Conservation (phyloP, 306 rosid species). For the Malus sylvestris region DNA sequence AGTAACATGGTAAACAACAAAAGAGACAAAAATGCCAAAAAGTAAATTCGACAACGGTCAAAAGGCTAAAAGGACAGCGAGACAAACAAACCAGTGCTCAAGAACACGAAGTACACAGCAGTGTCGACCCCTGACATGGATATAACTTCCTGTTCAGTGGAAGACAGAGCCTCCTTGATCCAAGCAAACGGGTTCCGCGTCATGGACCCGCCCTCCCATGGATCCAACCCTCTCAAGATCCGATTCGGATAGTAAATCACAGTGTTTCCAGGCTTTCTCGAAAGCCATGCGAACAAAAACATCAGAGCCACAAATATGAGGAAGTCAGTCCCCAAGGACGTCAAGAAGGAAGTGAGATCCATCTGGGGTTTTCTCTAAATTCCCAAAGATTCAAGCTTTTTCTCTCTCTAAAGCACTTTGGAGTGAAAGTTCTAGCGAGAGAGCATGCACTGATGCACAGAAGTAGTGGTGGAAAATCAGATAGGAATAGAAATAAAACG, state of each 20-base stretch:
- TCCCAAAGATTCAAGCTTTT: not conserved
- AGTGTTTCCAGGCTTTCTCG: slow-evolving; percentile 57
- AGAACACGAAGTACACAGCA: slow-evolving; percentile 85
- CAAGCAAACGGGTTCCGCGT: slow-evolving; percentile 70
- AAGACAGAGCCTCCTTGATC: slow-evolving; percentile 59
- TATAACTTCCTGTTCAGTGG: slow-evolving; percentile 66
- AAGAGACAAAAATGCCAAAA: not conserved
- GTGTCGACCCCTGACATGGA: slow-evolving; percentile 78
- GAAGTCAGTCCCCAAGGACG: slow-evolving; percentile 85
- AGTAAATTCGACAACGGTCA: not conserved
- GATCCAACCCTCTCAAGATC: slow-evolving; percentile 70
- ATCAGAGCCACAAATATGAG: slow-evolving; percentile 58
- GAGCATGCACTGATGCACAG: not conserved
- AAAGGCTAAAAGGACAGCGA: not conserved
- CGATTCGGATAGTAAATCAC: slow-evolving; percentile 92
- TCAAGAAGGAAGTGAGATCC: slow-evolving; percentile 74
- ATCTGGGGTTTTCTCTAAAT: slow-evolving; percentile 32
- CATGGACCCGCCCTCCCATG: slow-evolving; percentile 36
- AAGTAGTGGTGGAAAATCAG: not conserved
- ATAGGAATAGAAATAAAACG: not conserved
- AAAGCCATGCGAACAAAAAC: slow-evolving; percentile 54
- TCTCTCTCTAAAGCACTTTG: not conserved
- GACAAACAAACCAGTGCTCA: slow-evolving; percentile 54
- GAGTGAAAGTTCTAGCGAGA: not conserved
- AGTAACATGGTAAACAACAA: not conserved